phyloP scores from a whole-genome alignment of 2,329 filamentous ascomycete species.

The Colletotrichum cereale region DNA sequence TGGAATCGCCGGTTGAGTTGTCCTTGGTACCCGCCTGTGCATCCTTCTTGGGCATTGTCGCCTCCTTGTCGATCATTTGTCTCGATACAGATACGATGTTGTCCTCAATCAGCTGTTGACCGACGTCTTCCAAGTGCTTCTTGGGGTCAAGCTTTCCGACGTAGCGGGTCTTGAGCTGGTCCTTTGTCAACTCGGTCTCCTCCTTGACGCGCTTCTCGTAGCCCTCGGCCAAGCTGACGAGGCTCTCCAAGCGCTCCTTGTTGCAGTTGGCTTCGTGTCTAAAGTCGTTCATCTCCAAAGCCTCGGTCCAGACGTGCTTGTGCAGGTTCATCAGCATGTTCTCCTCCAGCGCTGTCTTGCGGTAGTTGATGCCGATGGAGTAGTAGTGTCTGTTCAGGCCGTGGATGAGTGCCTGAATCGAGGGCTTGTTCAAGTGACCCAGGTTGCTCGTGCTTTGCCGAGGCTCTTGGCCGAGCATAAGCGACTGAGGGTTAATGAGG shows the following conservation, averaged over 20 bases:
- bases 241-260: constrained; percentile 86
- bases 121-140: constrained; percentile 98
- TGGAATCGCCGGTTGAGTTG: constrained; percentile 67
- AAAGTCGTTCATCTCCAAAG: constrained; percentile 97
- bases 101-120: constrained; percentile 97
- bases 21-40: constrained; percentile 60
- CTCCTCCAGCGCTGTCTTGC: constrained; percentile 97
- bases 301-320: constrained; percentile 99
- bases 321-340: constrained; percentile 99
- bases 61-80: constrained; percentile 99
- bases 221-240: constrained; percentile 91
- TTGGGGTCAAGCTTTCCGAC: constrained; percentile 99
- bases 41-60: constrained; percentile 85
- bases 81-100: constrained; percentile 98
- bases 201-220: constrained; percentile 99
- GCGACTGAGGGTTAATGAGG: constrained; percentile 95
- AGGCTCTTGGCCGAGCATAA: constrained; percentile 98
- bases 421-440: constrained; percentile 98
- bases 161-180: constrained; percentile 98
- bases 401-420: constrained; percentile 99
- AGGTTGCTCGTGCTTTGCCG: constrained; percentile 98
- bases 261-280: constrained; percentile 85
- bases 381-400: constrained; percentile 99
- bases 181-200: constrained; percentile 96
- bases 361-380: constrained; percentile 97